Conservation (phyloP, 345 rosid species). For the Schrenkiella parvula region DNA sequence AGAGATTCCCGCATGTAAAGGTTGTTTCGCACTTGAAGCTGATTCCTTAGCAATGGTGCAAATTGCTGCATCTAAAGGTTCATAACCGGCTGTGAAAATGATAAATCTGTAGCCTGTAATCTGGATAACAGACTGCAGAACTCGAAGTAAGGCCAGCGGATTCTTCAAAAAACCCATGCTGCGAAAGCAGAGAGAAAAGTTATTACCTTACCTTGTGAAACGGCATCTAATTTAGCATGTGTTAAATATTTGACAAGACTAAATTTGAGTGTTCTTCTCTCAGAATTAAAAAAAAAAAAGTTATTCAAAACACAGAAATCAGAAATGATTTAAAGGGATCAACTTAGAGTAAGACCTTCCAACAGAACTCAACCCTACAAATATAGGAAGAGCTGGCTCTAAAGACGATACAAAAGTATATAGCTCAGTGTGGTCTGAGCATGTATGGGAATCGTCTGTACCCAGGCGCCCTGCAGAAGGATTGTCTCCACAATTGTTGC, state of each 20-base stretch:
- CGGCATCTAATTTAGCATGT: neutral
- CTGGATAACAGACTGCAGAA: slow-evolving; percentile 45
- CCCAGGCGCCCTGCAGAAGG: slow-evolving; percentile 29
- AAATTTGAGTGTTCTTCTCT: neutral
- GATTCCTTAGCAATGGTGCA: slow-evolving; percentile 30
- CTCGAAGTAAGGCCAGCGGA: slow-evolving; percentile 50
- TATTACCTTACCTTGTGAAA: neutral
- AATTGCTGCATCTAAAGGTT: slow-evolving; percentile 53
- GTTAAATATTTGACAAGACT: neutral
- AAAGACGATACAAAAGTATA: slow-evolving; percentile 44
- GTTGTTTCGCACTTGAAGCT: slow-evolving; percentile 8
- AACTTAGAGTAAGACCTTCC: slow-evolving; percentile 61
- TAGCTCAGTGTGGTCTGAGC: slow-evolving; percentile 58
- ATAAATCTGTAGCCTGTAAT: slow-evolving; percentile 48
- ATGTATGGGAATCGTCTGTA: slow-evolving; percentile 33
- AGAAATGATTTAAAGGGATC: slow-evolving; percentile 23
- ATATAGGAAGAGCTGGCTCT: slow-evolving; percentile 48
- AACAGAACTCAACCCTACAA: slow-evolving; percentile 68
- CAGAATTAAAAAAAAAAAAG: neutral
- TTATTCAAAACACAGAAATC: neutral
- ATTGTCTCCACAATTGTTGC: slow-evolving; percentile 55
- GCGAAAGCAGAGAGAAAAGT: slow-evolving; percentile 25
- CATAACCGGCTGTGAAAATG: slow-evolving; percentile 51
- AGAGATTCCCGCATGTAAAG: slow-evolving; percentile 35
- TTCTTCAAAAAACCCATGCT: slow-evolving; percentile 65